phyloP scores from a whole-genome alignment of 768 basidiomycete species.

The Lentinula raphanica region DNA sequence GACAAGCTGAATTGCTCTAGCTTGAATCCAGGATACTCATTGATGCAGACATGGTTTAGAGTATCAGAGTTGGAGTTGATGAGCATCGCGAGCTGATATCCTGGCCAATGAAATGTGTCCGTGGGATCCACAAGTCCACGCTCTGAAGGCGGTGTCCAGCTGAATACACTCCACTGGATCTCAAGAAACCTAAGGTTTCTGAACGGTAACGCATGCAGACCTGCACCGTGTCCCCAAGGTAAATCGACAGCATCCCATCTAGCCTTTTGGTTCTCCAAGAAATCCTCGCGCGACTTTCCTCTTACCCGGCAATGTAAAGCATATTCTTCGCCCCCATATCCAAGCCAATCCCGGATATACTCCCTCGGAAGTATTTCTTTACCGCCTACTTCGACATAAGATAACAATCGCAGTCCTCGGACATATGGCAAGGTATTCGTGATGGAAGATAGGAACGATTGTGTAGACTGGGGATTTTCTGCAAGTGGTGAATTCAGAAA shows the following conservation, averaged over 20 bases:
- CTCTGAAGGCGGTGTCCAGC: not conserved
- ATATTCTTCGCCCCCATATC: not conserved
- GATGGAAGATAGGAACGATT: not conserved
- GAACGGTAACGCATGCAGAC: not conserved
- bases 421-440: not conserved
- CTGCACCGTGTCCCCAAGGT: not conserved
- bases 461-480: not conserved
- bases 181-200: not conserved
- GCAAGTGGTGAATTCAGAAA: not conserved
- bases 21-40: constrained; percentile 4
- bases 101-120: not conserved
- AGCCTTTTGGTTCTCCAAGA: not conserved
- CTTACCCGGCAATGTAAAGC: not conserved
- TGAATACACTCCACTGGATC: constrained; percentile 1
- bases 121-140: not conserved
- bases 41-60: not conserved
- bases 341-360: not conserved
- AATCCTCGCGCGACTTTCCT: not conserved
- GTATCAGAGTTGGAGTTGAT: not conserved
- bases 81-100: not conserved
- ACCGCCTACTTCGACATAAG: not conserved
- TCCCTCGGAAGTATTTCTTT: not conserved
- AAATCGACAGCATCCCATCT: not conserved
- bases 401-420: not conserved
- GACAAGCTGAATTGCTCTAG: not conserved